Percentiles rank a stretch among this genome's conserved stretches.
Evolutionary conservation across 108 stramenopile species (phyloP).

Genomic region (Fragilariopsis cylindrus): DNA sequence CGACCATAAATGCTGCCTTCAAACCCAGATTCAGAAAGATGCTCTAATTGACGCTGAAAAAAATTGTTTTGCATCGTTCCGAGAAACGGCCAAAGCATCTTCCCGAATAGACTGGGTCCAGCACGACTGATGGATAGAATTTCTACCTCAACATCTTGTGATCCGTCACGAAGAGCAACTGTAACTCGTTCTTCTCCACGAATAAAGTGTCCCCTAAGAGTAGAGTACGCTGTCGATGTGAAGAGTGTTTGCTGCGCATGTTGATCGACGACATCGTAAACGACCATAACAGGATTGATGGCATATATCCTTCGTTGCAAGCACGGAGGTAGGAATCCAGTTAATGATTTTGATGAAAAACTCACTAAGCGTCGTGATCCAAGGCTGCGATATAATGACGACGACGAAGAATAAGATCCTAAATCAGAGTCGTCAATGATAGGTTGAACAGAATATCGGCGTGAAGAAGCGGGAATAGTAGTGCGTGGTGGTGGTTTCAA

Average conservation of each 20-base stretch:
- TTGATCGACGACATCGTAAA: conserved; percentile 58
- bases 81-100: conserved; percentile 51
- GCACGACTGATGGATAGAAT: conserved; percentile 42
- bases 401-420: conserved; percentile 3
- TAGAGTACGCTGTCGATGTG: conserved; percentile 55
- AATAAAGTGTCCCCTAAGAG: conserved; percentile 46
- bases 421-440: not conserved
- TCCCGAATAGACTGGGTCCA: conserved; percentile 18
- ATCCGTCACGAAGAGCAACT: conserved; percentile 47
- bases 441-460: conserved; percentile 7
- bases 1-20: too few relatives aligned
- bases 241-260: conserved; percentile 28
- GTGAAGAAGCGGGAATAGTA: not conserved
- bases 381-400: conserved; percentile 16
- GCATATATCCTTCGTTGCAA: conserved; percentile 25
- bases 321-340: conserved; percentile 16
- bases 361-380: conserved; percentile 31
- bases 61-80: conserved; percentile 47
- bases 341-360: conserved; percentile 14
- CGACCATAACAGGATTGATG: conserved; percentile 51
- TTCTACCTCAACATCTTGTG: conserved; percentile 47
- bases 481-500: not conserved
- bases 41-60: conserved; percentile 48
- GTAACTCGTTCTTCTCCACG: conserved; percentile 58
- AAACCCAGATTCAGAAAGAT: conserved; percentile 11